Conservation (phyloP, 768 basidiomycete species). For the Amanita thiersii region DNA sequence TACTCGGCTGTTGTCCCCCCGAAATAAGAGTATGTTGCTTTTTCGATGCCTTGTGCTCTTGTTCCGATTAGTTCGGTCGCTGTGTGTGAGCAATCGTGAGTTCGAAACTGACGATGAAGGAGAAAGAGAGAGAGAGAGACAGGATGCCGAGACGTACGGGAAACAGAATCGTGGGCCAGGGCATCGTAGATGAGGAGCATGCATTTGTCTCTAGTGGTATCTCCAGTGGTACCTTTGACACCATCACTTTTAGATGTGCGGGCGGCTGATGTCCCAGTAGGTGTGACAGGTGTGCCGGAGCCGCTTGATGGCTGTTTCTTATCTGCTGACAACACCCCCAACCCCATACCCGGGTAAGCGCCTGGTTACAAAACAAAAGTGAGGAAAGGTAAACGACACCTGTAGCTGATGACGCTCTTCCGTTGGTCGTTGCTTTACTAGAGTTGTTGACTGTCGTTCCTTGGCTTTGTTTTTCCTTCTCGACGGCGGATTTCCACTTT, state of each 20-base stretch:
- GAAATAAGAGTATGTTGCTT: constrained; percentile 43
- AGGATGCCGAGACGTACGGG: constrained; percentile 52
- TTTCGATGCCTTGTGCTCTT: constrained; percentile 67
- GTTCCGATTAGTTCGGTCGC: constrained; percentile 62
- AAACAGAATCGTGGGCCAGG: constrained; percentile 75
- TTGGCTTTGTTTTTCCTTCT: constrained; percentile 42
- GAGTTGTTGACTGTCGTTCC: constrained; percentile 6
- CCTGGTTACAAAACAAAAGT: too few species aligned
- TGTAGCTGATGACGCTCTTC: constrained; percentile 23
- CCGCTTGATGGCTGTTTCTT: constrained; percentile 25
- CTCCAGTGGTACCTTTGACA: constrained; percentile 50
- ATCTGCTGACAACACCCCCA: constrained; percentile 16
- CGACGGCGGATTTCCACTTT: constrained; percentile 87
- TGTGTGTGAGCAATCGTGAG: too few species aligned
- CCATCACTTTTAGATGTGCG: constrained; percentile 71
- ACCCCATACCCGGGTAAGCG: too few species aligned
- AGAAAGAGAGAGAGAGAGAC: background rate
- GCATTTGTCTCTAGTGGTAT: constrained; percentile 81
- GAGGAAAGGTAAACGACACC: constrained; percentile 3
- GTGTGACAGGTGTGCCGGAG: constrained; percentile 31
- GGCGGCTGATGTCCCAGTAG: constrained; percentile 18
- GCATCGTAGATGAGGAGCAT: constrained; percentile 89
- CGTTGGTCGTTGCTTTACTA: constrained; percentile 15
- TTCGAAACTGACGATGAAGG: constrained; percentile 1
- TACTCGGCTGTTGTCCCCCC: constrained; percentile 43